Evolutionary conservation across 768 basidiomycete genomes (phyloP).

Genomic region (Calvatia gigantea): DNA sequence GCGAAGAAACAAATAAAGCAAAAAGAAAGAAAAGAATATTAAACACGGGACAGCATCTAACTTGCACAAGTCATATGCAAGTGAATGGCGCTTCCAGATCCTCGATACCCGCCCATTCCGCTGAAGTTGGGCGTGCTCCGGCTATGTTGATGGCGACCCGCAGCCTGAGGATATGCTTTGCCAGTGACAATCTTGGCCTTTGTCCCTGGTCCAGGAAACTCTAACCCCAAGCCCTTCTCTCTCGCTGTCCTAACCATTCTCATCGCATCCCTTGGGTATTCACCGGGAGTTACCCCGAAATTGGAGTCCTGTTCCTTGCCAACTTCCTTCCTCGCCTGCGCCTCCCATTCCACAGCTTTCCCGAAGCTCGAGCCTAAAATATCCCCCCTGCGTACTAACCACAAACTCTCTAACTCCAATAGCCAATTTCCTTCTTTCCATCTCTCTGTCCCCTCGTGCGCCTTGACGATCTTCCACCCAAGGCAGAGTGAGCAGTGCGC

Average conservation of each 20-base stretch:
- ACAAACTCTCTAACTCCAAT: conserved; percentile 54
- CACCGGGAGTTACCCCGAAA: conserved; percentile 20
- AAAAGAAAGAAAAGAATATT: background rate
- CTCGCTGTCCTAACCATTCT: conserved; percentile 22
- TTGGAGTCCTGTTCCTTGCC: background rate
- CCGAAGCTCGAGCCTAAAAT: conserved; percentile 5
- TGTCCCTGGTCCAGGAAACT: conserved; percentile 14
- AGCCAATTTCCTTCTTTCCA: conserved; percentile 63
- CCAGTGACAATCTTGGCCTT: too few relatives aligned
- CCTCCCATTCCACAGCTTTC: background rate
- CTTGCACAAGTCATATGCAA: conserved; percentile 1
- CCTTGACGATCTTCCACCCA: conserved; percentile 63
- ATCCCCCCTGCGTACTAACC: conserved; percentile 3
- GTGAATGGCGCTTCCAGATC: conserved; percentile 3
- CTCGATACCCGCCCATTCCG: background rate
- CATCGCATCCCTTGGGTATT: conserved; percentile 14
- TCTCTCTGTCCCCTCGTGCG: conserved; percentile 50
- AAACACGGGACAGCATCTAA: background rate
- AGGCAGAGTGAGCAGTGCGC: conserved; percentile 45
- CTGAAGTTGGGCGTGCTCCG: background rate
- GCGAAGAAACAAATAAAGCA: background rate
- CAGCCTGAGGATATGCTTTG: background rate
- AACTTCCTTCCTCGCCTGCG: background rate
- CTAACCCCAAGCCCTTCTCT: conserved; percentile 36
- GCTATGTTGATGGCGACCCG: conserved; percentile 2